These are phyloP conservation scores for Spergularia azorica DNA, from an alignment of 179 eudicot species.

Conservation along the genomic window DNA sequence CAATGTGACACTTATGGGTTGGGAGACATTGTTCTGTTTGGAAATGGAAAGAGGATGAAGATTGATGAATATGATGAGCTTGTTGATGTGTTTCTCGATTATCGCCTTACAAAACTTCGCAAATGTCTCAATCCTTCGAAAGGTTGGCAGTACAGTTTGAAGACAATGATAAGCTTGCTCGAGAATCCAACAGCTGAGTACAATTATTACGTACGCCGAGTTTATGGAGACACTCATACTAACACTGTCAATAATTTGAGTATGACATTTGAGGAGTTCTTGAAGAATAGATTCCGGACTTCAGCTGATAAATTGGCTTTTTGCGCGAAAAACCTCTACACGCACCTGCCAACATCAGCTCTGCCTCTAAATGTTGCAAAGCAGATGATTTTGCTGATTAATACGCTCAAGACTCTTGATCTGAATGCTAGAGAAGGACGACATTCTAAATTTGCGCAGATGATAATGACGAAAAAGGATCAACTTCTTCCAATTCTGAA, in stretches of 20 bases:
- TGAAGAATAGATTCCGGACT: constrained; percentile 33
- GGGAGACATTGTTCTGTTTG: constrained; percentile 67
- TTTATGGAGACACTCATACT: not conserved
- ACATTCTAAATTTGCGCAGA: no score
- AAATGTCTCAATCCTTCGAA: constrained; percentile 42
- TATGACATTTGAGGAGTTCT: constrained; percentile 55
- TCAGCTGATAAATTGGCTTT: no score
- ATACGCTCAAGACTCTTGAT: constrained; percentile 28
- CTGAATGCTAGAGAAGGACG: no score
- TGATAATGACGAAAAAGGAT: constrained; percentile 20
- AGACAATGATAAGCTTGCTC: constrained; percentile 48
- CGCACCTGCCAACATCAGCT: constrained; percentile 61
- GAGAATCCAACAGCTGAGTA: constrained; percentile 48
- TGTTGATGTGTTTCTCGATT: constrained; percentile 52
- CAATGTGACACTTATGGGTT: constrained; percentile 51
- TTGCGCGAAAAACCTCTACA: constrained; percentile 40
- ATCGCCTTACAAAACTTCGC: constrained; percentile 34
- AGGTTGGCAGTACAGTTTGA: constrained; percentile 49
- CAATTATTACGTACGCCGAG: constrained; percentile 22
- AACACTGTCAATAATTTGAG: not conserved
- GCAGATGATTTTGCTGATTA: constrained; percentile 44
- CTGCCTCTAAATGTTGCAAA: constrained; percentile 35
- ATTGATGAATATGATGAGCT: constrained; percentile 54
- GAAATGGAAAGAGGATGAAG: constrained; percentile 64
- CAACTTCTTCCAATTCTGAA: constrained; percentile 35